Evolutionary conservation across 345 rosid species (phyloP).

Genomic region (Moricandia arvensis): DNA sequence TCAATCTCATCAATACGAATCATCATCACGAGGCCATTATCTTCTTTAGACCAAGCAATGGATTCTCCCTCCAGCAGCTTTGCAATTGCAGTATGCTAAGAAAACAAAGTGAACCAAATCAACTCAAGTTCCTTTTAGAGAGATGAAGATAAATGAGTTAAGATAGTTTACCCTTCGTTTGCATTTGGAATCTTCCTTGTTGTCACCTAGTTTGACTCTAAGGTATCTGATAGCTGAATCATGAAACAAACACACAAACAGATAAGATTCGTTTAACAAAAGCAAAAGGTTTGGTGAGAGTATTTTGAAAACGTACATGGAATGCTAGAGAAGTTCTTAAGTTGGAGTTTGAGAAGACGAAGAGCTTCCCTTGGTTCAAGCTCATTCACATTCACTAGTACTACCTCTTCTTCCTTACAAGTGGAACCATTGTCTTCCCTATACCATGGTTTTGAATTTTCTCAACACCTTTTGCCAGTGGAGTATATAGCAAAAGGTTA

Average conservation of each 20-base stretch:
- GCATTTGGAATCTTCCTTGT: slow-evolving; percentile 42
- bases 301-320: slow-evolving; percentile 38
- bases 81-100: slow-evolving; percentile 26
- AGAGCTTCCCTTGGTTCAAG: slow-evolving; percentile 51
- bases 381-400: slow-evolving; percentile 45
- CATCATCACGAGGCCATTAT: slow-evolving; percentile 41
- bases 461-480: too few species aligned
- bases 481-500: too few species aligned
- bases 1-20: slow-evolving; percentile 48
- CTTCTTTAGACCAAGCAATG: slow-evolving; percentile 49
- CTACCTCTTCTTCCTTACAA: slow-evolving; percentile 44
- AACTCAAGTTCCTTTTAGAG: slow-evolving; percentile 22
- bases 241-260: background rate
- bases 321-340: slow-evolving; percentile 53
- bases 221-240: slow-evolving; percentile 53
- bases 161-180: slow-evolving; percentile 44
- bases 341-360: slow-evolving; percentile 48
- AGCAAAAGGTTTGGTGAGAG: background rate
- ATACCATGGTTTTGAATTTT: too few species aligned
- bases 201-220: slow-evolving; percentile 47
- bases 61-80: slow-evolving; percentile 52
- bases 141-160: slow-evolving; percentile 16
- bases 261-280: slow-evolving; percentile 3
- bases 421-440: background rate
- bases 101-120: slow-evolving; percentile 14